A percentile compares a stretch with the other conserved stretches of the same genome.
These are phyloP conservation scores for Bipolaris oryzae DNA, from an alignment of 2,329 filamentous ascomycete species.

Conservation along the genomic window DNA sequence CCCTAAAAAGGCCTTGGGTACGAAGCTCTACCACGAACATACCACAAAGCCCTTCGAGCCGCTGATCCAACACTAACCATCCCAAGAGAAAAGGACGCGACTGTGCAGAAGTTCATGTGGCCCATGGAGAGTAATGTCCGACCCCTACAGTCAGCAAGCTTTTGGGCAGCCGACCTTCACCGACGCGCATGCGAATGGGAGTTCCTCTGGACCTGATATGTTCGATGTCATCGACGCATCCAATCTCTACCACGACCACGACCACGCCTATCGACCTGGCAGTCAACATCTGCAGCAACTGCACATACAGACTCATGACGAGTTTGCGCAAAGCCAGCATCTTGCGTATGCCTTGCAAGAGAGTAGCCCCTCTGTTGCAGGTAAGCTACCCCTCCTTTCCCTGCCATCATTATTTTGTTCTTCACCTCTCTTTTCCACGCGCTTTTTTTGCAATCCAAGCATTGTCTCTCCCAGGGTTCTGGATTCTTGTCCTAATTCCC, in stretches of 20 bases:
- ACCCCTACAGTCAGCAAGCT: conserved; percentile 36
- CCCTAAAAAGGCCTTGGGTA: conserved; percentile 20
- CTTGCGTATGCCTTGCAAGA: conserved; percentile 31
- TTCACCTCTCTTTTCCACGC: conserved; percentile 6
- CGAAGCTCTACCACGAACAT: conserved; percentile 24
- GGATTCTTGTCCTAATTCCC: conserved; percentile 15
- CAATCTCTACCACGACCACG: conserved; percentile 36
- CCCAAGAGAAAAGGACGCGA: conserved; percentile 13
- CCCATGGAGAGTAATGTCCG: conserved; percentile 49
- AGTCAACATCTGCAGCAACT: conserved; percentile 22
- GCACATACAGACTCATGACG: conserved; percentile 22
- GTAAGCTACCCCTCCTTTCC: conserved; percentile 25
- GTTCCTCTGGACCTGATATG: conserved; percentile 49
- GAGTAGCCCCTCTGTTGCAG: conserved; percentile 27
- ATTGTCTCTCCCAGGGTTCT: conserved; percentile 11
- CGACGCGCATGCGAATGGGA: conserved; percentile 46
- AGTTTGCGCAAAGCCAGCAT: conserved; percentile 23
- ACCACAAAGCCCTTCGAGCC: conserved; percentile 10
- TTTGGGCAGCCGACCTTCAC: conserved; percentile 48
- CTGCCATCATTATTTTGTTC: conserved; percentile 6
- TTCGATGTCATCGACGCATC: conserved; percentile 38
- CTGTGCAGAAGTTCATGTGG: conserved; percentile 22
- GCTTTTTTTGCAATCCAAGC: conserved; percentile 2
- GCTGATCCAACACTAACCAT: conserved; percentile 5
- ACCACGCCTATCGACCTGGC: conserved; percentile 30